Evolutionary conservation across 768 basidiomycete genomes (phyloP), one percentile per base, ranked within the genome.

Genomic region (Atractiella rhizophila): DNA sequence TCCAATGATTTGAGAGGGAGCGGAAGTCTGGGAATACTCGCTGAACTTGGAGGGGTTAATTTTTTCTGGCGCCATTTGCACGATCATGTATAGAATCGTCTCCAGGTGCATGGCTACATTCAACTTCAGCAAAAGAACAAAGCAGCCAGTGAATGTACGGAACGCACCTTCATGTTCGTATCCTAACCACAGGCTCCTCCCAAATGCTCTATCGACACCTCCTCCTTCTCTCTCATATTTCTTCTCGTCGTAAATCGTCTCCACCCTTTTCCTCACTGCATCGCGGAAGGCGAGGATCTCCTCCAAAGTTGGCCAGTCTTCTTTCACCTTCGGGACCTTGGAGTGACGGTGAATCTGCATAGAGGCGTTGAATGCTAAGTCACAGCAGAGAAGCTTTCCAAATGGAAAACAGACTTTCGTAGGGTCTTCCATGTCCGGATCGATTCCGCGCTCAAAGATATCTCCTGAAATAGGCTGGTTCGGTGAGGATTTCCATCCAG

Each of bases 351-450:
- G 54, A 20, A 26, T 23, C 29, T 24, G 19, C 3, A 43, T 33
- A 2, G 40, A 40, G 39, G 18, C 24, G 8, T 7, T 23, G n/a
- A 12, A 35, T 16, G 7, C 8, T 9, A 8, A 9, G 24, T 35
- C 34, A 35, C 18, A 18, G 13, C 7, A 9, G 19, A 23, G 13
- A 8, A 19, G 7, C 8, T 23, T n/a, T 16, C 19, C 24, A 19
- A 16, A 9, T 18, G 24, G 8, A n/a, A 35, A 16, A 35, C n/a
- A n/a, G 28, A 37, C 20, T 35, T 42, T 27, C 13, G 16, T 71
- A 0, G 83, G 81, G 52, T 91, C 79, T 45, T 91, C 78, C 20
- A 96, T 83, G 51, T 75, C 71, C 0, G 91, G 91, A 49, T 96
- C 91, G 51, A 98, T 88, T 7, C 91, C 91, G 28, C 91, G 71